phyloP scores from a whole-genome alignment of 805 yeast species.

The Yamadazyma olivae region DNA sequence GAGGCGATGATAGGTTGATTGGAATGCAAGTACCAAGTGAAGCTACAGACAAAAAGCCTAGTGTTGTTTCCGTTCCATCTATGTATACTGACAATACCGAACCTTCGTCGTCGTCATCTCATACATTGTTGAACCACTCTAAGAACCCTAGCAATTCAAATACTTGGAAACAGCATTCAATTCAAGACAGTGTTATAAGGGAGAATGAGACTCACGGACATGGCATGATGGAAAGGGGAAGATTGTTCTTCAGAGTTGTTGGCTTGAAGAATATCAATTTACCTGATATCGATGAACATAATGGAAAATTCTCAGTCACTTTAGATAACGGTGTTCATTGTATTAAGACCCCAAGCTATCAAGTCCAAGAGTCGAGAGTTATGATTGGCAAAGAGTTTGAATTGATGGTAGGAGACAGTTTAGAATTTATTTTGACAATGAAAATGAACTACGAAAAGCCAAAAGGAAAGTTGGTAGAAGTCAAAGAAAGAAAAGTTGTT shows the following conservation, averaged over 20 bases:
- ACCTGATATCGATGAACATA: constrained; percentile 42
- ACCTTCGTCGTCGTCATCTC: constrained; percentile 14
- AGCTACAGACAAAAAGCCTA: constrained; percentile 11
- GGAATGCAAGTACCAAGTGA: not conserved
- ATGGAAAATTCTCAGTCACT: constrained; percentile 50
- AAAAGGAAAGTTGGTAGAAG: constrained; percentile 53
- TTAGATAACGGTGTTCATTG: constrained; percentile 83
- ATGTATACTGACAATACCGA: constrained; percentile 12
- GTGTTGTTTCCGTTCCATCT: constrained; percentile 35
- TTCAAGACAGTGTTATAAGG: constrained; percentile 12
- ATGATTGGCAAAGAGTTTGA: constrained; percentile 75
- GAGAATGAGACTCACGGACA: constrained; percentile 6
- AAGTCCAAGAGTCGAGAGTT: constrained; percentile 27
- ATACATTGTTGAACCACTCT: constrained; percentile 11
- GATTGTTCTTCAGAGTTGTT: constrained; percentile 50
- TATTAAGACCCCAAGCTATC: constrained; percentile 59
- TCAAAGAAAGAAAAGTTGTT: constrained; percentile 53
- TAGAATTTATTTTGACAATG: constrained; percentile 69
- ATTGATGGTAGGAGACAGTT: constrained; percentile 55
- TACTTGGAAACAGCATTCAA: constrained; percentile 14
- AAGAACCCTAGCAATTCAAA: constrained; percentile 2
- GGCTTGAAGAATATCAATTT: constrained; percentile 45
- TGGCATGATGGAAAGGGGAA: constrained; percentile 44
- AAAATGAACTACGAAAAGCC: constrained; percentile 59
- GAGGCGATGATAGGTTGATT: constrained; percentile 11